phyloP scores from a whole-genome alignment of 805 yeast genomes.

The Cyberlindnera subsufficiens region DNA sequence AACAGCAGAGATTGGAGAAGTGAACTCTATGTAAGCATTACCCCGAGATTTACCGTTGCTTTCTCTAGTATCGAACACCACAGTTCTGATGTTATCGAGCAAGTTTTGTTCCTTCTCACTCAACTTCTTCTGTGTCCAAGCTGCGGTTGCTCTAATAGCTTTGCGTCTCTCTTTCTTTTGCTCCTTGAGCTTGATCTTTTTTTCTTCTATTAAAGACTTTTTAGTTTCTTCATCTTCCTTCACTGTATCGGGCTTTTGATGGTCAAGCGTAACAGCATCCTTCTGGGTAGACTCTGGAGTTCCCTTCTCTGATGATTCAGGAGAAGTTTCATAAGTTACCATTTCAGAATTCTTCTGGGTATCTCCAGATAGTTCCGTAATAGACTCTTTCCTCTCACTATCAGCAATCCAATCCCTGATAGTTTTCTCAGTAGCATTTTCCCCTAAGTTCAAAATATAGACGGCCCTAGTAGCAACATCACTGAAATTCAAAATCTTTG shows the following conservation, averaged over 20 bases:
- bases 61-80: conserved; percentile 12
- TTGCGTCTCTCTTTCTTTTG: neutral
- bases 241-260: neutral
- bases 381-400: neutral
- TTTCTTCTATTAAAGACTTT: neutral
- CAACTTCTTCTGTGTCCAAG: conserved; percentile 2
- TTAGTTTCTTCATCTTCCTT: neutral
- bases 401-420: conserved; percentile 12
- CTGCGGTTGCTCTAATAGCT: conserved; percentile 2
- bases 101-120: conserved; percentile 2
- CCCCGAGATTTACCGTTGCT: conserved; percentile 16
- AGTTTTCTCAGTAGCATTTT: conserved; percentile 11
- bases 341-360: no score
- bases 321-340: no score
- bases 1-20: conserved; percentile 7
- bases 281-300: neutral
- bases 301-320: no score
- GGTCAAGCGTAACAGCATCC: neutral
- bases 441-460: conserved; percentile 9
- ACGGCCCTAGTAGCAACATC: conserved; percentile 11
- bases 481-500: conserved; percentile 11
- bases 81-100: conserved; percentile 2
- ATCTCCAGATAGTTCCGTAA: no score
- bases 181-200: neutral
- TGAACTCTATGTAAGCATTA: conserved; percentile 14